Conservation (phyloP, 1,139 yeast species). For the Taphrina deformans region DNA sequence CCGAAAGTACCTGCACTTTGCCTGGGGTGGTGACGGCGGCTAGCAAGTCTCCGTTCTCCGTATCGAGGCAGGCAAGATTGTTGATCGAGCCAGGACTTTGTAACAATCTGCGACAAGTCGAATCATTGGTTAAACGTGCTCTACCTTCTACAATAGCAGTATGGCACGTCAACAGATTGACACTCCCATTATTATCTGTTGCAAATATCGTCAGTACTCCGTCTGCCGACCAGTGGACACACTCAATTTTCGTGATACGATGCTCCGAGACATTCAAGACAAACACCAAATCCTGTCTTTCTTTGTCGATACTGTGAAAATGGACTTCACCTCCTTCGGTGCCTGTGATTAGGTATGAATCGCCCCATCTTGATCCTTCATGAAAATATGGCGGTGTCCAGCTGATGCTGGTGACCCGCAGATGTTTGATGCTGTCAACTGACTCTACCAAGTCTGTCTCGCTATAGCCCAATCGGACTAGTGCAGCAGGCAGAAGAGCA, state of each 20-base stretch:
- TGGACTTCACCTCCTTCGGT: conserved; percentile 5
- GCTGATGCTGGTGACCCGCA: not conserved
- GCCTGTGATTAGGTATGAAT: conserved; percentile 10
- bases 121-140: not conserved
- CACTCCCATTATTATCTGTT: not conserved
- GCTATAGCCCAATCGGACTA: not conserved
- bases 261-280: not conserved
- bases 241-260: not conserved
- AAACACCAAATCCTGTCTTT: not conserved
- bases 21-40: not conserved
- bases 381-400: conserved; percentile 6
- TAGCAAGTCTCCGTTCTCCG: not conserved
- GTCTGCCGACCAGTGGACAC: not conserved
- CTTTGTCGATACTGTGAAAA: not conserved
- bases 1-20: not conserved
- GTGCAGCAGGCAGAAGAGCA: not conserved
- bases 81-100: not conserved
- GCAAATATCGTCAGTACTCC: not conserved
- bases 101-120: not conserved
- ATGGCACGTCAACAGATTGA: not conserved
- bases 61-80: not conserved
- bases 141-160: not conserved
- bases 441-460: not conserved
- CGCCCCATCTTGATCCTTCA: not conserved
- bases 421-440: not conserved